These are phyloP conservation scores for Breviolum minutum DNA, from an alignment of 73 alveolate species.

Conservation along the genomic window DNA sequence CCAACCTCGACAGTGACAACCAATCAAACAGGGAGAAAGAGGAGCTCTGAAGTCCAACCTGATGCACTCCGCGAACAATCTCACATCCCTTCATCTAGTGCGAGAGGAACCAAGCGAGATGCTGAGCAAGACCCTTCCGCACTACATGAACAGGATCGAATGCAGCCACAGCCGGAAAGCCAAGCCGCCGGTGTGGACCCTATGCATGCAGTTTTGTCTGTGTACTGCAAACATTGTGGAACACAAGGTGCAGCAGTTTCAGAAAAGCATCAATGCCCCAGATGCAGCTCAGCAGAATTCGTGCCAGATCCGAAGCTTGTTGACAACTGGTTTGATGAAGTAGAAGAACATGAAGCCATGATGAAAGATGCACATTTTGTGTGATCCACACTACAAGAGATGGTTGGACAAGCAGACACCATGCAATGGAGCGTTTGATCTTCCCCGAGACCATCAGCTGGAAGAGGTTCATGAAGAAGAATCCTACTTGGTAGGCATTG, in stretches of 20 bases:
- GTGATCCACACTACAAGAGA: background rate
- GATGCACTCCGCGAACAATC: too few species aligned
- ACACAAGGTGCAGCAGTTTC: background rate
- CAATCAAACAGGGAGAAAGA: too few species aligned
- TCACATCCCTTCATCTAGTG: too few species aligned
- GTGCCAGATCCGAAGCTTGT: background rate
- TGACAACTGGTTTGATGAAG: conserved; percentile 16
- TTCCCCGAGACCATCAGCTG: background rate
- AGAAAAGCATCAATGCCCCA: background rate
- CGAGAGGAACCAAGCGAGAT: background rate
- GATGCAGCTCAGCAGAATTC: background rate
- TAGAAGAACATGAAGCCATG: background rate
- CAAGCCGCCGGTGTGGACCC: background rate
- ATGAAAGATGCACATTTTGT: background rate
- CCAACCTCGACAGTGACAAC: too few species aligned
- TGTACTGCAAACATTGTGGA: conserved; percentile 4
- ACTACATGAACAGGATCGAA: too few species aligned
- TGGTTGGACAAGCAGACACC: background rate
- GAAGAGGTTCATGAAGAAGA: background rate
- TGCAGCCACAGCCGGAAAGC: too few species aligned
- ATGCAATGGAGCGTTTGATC: background rate
- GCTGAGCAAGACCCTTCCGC: background rate
- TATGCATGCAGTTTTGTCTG: background rate
- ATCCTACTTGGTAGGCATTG: background rate
- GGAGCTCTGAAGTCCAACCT: too few species aligned